Evolutionary conservation across 2,329 filamentous ascomycete species (phyloP).

Genomic region (Fusarium globosum): DNA sequence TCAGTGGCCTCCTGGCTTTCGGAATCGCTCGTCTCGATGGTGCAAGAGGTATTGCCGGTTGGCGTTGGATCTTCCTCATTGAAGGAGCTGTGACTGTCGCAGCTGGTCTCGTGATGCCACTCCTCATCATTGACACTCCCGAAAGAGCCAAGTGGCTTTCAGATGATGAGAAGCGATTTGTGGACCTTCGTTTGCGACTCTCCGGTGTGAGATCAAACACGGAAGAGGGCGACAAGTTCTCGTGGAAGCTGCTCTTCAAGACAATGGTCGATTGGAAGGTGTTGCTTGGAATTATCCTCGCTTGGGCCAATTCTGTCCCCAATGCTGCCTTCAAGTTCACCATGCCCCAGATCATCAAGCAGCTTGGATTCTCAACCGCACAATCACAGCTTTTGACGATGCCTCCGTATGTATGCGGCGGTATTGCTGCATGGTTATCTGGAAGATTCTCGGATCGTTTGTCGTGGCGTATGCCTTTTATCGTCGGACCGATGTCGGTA

Average conservation of each 20-base stretch:
- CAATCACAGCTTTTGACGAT: slow-evolving; percentile 46
- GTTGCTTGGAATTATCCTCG: slow-evolving; percentile 46
- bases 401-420: slow-evolving; percentile 51
- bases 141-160: slow-evolving; percentile 48
- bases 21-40: slow-evolving; percentile 59
- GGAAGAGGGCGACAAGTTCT: slow-evolving; percentile 43
- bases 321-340: slow-evolving; percentile 44
- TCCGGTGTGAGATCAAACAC: slow-evolving; percentile 47
- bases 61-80: slow-evolving; percentile 67
- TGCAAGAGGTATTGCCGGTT: slow-evolving; percentile 53
- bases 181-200: slow-evolving; percentile 42
- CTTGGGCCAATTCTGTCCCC: slow-evolving; percentile 45
- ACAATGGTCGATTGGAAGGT: slow-evolving; percentile 58
- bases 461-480: slow-evolving; percentile 54
- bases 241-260: slow-evolving; percentile 41
- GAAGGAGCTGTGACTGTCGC: slow-evolving; percentile 58
- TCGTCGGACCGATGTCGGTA: slow-evolving; percentile 46
- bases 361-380: slow-evolving; percentile 52
- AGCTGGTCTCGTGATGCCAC: slow-evolving; percentile 46
- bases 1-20: slow-evolving; percentile 58
- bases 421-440: slow-evolving; percentile 42
- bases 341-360: slow-evolving; percentile 52
- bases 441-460: slow-evolving; percentile 50
- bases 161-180: slow-evolving; percentile 50
- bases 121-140: slow-evolving; percentile 57